Evolutionary conservation across 345 rosid genomes (phyloP).

Genomic region (Eucalyptus marginata): DNA sequence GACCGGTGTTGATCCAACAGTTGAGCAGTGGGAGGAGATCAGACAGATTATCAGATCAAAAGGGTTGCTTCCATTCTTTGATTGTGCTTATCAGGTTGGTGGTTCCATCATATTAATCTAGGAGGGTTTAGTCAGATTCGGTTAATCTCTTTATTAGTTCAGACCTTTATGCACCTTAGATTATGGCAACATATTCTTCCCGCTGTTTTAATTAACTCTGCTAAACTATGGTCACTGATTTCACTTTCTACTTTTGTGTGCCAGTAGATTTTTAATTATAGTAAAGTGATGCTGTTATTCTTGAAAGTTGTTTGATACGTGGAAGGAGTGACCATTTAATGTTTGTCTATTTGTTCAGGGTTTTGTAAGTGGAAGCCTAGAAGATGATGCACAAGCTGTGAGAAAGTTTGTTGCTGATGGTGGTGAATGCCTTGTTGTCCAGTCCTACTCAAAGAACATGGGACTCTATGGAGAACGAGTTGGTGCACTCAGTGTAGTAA

Average conservation of each 20-base stretch:
- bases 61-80: slow-evolving; percentile 34
- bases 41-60: slow-evolving; percentile 28
- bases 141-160: not conserved
- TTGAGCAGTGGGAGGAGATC: slow-evolving; percentile 42
- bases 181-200: not conserved
- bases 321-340: not conserved
- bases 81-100: slow-evolving; percentile 41
- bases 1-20: slow-evolving; percentile 39
- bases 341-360: slow-evolving; percentile 11
- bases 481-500: slow-evolving; percentile 43
- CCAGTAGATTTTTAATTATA: not conserved
- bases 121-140: not conserved
- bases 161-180: not conserved
- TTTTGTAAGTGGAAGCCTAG: slow-evolving; percentile 29
- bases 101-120: not conserved
- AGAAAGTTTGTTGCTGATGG: slow-evolving; percentile 48
- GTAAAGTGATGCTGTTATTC: not conserved
- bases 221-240: not conserved
- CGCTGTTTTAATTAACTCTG: not conserved
- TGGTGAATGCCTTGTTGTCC: slow-evolving; percentile 34
- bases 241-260: not conserved
- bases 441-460: slow-evolving; percentile 46
- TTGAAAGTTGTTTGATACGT: not conserved
- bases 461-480: slow-evolving; percentile 52
- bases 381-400: slow-evolving; percentile 33